A percentile compares a stretch with the other conserved stretches of the same genome.
These are phyloP conservation scores for Sclerotinia subarctica DNA, from an alignment of 2,329 filamentous ascomycete species.

Conservation along the genomic window DNA sequence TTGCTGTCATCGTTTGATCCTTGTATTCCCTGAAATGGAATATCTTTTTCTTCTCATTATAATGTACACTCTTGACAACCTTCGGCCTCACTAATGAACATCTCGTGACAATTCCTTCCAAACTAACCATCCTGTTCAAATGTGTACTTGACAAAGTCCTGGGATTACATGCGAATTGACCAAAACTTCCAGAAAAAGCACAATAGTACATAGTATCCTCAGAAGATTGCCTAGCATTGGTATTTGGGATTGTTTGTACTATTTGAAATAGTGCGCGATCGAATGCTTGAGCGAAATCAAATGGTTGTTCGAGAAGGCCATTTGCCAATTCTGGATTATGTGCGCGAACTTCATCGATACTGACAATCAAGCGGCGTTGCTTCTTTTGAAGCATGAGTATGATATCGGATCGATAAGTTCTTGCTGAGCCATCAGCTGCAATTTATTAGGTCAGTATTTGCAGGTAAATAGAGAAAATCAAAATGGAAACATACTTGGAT, in stretches of 20 bases:
- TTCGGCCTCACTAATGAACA: slow-evolving; percentile 95
- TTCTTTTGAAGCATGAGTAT: slow-evolving; percentile 70
- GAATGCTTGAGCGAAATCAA: slow-evolving; percentile 85
- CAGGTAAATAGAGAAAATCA: slow-evolving; percentile 15
- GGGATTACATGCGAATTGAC: slow-evolving; percentile 91
- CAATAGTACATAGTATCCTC: slow-evolving; percentile 90
- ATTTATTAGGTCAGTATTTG: slow-evolving; percentile 27
- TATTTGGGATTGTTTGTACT: slow-evolving; percentile 73
- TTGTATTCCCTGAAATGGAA: slow-evolving; percentile 89
- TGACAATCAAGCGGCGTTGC: slow-evolving; percentile 64
- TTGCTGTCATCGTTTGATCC: slow-evolving; percentile 94
- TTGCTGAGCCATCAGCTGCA: slow-evolving; percentile 29
- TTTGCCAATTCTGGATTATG: slow-evolving; percentile 80
- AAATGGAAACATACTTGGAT: slow-evolving; percentile 66
- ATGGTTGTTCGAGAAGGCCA: slow-evolving; percentile 77
- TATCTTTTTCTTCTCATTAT: slow-evolving; percentile 79
- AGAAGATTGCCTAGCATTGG: slow-evolving; percentile 70
- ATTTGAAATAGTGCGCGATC: slow-evolving; percentile 87
- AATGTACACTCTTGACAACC: slow-evolving; percentile 97
- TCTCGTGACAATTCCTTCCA: slow-evolving; percentile 96
- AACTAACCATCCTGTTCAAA: slow-evolving; percentile 93
- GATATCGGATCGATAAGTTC: slow-evolving; percentile 87
- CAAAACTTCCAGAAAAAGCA: slow-evolving; percentile 95
- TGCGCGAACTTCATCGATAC: slow-evolving; percentile 85
- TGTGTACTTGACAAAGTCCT: slow-evolving; percentile 84